Conservation (phyloP, 768 basidiomycete genomes). For the Scleroderma citrinum region DNA sequence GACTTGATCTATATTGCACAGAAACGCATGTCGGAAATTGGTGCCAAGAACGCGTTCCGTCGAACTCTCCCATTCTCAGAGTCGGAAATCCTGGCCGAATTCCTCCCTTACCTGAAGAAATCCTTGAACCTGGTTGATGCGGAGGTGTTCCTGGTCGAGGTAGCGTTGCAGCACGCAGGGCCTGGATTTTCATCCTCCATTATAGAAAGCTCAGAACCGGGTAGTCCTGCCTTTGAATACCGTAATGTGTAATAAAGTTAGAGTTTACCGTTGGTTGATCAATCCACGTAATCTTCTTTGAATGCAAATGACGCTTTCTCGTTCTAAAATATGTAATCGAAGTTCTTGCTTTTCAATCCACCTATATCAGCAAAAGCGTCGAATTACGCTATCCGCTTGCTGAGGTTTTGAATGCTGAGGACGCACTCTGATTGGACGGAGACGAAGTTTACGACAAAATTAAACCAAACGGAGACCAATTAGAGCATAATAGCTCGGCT, state of each 20-base stretch:
- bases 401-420: too few relatives aligned
- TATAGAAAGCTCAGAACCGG: conserved; percentile 85
- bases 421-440: too few relatives aligned
- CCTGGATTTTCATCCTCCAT: conserved; percentile 60
- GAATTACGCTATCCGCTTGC: too few relatives aligned
- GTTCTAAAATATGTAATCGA: too few relatives aligned
- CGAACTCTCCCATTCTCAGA: conserved; percentile 83
- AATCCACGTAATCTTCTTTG: too few relatives aligned
- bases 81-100: conserved; percentile 57
- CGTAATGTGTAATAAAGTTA: conserved; percentile 50
- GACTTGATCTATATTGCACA: conserved; percentile 25
- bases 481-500: too few relatives aligned
- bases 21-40: conserved; percentile 80
- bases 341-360: too few relatives aligned
- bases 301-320: too few relatives aligned
- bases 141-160: conserved; percentile 64
- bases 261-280: too few relatives aligned
- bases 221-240: conserved; percentile 81
- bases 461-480: too few relatives aligned
- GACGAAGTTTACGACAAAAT: too few relatives aligned
- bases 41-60: conserved; percentile 72
- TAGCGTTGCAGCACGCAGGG: conserved; percentile 49
- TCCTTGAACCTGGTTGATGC: conserved; percentile 65
- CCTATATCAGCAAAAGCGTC: too few relatives aligned
- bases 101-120: conserved; percentile 77